A percentile compares a stretch with the other conserved stretches of the same genome.
Conservation (phyloP, 129 eudicot species). For the Pseudognaphalium luteoalbum region DNA sequence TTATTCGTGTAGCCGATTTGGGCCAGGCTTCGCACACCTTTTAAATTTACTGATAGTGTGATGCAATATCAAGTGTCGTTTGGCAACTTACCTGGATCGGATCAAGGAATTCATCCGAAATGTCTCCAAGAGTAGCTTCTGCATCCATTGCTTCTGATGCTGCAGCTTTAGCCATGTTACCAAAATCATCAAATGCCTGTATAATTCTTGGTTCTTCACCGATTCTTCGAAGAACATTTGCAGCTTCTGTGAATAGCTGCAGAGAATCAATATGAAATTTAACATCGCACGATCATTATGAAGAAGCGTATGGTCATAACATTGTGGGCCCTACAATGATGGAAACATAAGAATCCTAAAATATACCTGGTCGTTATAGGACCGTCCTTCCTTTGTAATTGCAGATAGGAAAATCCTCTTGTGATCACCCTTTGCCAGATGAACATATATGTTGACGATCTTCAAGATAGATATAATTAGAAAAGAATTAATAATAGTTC, state of each 20-base stretch:
- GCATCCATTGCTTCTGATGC: constrained; percentile 92
- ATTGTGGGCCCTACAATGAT: background rate
- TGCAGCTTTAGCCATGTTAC: constrained; percentile 72
- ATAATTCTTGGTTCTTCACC: constrained; percentile 78
- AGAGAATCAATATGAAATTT: constrained; percentile 1
- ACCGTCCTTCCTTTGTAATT: constrained; percentile 88
- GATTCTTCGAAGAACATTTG: constrained; percentile 68
- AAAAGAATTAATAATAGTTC: background rate
- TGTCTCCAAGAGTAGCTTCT: constrained; percentile 89
- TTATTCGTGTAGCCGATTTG: no score
- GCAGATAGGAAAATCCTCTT: constrained; percentile 78
- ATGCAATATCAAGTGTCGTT: background rate
- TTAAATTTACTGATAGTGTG: no score
- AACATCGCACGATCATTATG: background rate
- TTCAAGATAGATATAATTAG: constrained; percentile 34
- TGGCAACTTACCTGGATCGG: constrained; percentile 68
- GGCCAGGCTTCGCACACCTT: no score
- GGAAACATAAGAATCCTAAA: background rate
- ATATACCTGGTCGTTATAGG: constrained; percentile 91
- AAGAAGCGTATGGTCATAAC: background rate
- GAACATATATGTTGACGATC: constrained; percentile 88
- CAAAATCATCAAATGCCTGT: constrained; percentile 78
- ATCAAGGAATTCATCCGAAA: constrained; percentile 95
- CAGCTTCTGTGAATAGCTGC: constrained; percentile 87
- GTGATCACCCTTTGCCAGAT: constrained; percentile 82